Percentiles rank a stretch among this genome's conserved stretches.
Conservation (phyloP, 768 basidiomycete species). For the Russula sp. region DNA sequence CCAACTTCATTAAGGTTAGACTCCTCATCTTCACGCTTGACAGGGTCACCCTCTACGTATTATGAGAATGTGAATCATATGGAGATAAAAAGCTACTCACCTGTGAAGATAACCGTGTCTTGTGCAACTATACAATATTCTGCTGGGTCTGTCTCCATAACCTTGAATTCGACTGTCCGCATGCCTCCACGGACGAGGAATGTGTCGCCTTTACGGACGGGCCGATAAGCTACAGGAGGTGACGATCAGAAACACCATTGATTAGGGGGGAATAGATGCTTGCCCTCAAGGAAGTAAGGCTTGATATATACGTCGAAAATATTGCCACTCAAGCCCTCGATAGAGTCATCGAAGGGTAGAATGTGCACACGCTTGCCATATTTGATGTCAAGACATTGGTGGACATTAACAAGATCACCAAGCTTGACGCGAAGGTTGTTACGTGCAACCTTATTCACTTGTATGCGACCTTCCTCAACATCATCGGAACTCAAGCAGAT, state of each 20-base stretch:
- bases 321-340: slow-evolving; percentile 97
- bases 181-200: slow-evolving; percentile 99
- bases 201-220: slow-evolving; percentile 94
- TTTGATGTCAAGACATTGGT: slow-evolving; percentile 95
- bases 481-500: slow-evolving; percentile 95
- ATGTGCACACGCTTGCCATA: slow-evolving; percentile 98
- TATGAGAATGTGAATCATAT: slow-evolving; percentile 1
- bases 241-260: not conserved
- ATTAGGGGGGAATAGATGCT: slow-evolving; percentile 18
- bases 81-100: slow-evolving; percentile 31
- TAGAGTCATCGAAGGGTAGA: slow-evolving; percentile 95
- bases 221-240: slow-evolving; percentile 50
- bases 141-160: slow-evolving; percentile 95
- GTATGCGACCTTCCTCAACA: slow-evolving; percentile 96
- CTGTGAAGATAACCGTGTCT: slow-evolving; percentile 95
- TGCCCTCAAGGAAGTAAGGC: slow-evolving; percentile 97
- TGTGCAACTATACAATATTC: slow-evolving; percentile 99
- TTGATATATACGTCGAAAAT: slow-evolving; percentile 98
- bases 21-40: slow-evolving; percentile 99
- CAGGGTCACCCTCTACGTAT: slow-evolving; percentile 84
- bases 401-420: slow-evolving; percentile 92
- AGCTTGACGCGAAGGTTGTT: slow-evolving; percentile 98
- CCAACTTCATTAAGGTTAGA: slow-evolving; percentile 94
- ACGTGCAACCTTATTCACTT: slow-evolving; percentile 99
- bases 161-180: slow-evolving; percentile 98